Conservation (phyloP, 139 green algal genomes). For the Zygnema cylindricum region DNA sequence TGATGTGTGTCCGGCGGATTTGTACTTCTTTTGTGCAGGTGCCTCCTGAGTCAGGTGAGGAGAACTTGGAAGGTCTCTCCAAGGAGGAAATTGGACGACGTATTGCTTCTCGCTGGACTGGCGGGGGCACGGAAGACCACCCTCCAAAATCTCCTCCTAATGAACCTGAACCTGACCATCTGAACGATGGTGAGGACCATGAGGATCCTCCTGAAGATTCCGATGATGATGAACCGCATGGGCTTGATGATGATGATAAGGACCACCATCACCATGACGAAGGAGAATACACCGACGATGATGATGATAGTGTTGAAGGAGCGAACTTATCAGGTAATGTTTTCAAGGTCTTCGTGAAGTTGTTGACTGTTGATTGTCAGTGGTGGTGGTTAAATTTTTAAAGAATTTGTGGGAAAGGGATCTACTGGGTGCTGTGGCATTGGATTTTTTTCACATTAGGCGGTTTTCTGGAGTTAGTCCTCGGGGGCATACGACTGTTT, state of each 20-base stretch:
- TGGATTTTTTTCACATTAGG: no score
- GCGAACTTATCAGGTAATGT: constrained; percentile 72
- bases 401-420: no score
- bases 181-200: not conserved
- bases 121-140: constrained; percentile 4
- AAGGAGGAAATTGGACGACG: constrained; percentile 64
- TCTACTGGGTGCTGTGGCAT: no score
- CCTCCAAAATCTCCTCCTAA: not conserved
- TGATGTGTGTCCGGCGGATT: no score
- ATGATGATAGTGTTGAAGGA: constrained; percentile 56
- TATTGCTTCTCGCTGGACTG: constrained; percentile 67
- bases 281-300: not conserved
- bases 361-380: constrained; percentile 70
- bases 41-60: constrained; percentile 14
- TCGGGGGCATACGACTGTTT: no score
- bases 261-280: constrained; percentile 5
- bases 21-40: no score
- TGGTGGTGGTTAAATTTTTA: no score
- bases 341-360: constrained; percentile 74
- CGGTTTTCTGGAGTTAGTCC: no score
- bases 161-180: not conserved
- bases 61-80: constrained; percentile 51
- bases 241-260: constrained; percentile 8
- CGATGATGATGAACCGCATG: not conserved
- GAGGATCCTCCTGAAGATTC: not conserved